A percentile compares a stretch with the other conserved stretches of the same genome.
phyloP scores from a whole-genome alignment of 2,329 filamentous ascomycete species.

The Huntiella moniliformis region DNA sequence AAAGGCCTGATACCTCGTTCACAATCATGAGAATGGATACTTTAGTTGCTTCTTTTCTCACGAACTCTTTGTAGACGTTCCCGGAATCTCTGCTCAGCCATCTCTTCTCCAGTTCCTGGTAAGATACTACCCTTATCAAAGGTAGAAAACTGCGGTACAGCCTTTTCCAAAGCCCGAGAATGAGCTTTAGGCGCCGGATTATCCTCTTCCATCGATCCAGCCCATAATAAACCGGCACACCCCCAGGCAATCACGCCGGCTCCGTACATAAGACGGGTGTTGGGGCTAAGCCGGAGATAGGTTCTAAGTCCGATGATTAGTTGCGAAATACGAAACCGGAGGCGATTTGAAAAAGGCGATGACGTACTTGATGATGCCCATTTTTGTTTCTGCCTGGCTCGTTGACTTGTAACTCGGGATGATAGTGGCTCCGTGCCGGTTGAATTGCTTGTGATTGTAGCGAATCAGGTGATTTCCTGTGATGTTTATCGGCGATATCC shows the following conservation, averaged over 20 bases:
- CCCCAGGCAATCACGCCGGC: constrained; percentile 62
- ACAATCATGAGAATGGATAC: too few species aligned
- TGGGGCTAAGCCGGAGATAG: constrained; percentile 53
- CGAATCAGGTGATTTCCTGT: neutral
- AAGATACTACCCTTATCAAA: constrained; percentile 25
- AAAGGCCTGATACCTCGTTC: too few species aligned
- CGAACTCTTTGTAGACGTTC: too few species aligned
- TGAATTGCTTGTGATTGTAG: too few species aligned
- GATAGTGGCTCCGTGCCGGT: too few species aligned
- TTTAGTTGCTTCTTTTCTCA: too few species aligned
- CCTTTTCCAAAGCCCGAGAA: constrained; percentile 42
- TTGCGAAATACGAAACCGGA: neutral
- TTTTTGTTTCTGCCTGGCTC: neutral
- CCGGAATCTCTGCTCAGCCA: neutral
- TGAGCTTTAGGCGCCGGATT: constrained; percentile 60
- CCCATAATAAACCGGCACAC: constrained; percentile 49
- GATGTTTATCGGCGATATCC: neutral
- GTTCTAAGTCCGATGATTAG: neutral
- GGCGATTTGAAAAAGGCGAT: neutral
- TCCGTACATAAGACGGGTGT: constrained; percentile 54
- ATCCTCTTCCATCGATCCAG: constrained; percentile 53
- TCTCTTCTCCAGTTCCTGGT: neutral
- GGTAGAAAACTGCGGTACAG: constrained; percentile 41
- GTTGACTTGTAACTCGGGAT: too few species aligned
- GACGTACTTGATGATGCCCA: neutral